phyloP scores from a whole-genome alignment of 192 early-diverging fungal species.

The Entomortierella parvispora region DNA sequence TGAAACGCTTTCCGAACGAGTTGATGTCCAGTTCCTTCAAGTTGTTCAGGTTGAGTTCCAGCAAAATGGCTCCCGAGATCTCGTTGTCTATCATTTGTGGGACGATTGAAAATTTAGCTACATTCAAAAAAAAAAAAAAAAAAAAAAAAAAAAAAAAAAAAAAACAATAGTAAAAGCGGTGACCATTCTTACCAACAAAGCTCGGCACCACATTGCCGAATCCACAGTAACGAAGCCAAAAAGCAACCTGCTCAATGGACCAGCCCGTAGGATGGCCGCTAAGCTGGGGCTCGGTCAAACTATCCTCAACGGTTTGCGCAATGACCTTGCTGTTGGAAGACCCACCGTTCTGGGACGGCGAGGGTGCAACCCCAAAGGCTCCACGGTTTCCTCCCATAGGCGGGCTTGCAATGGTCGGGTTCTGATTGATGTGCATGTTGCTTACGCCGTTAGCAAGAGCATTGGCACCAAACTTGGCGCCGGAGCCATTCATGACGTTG shows the following conservation, averaged over 20 bases:
- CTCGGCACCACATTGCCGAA: slow-evolving; percentile 51
- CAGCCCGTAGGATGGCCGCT: slow-evolving; percentile 54
- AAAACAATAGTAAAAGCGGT: too few species aligned
- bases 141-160: too few species aligned
- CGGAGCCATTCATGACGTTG: background rate
- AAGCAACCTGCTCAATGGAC: slow-evolving; percentile 62
- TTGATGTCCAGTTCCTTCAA: slow-evolving; percentile 72
- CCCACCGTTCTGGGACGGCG: background rate
- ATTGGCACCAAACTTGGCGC: background rate
- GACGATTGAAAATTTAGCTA: too few species aligned
- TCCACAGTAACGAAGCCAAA: slow-evolving; percentile 64
- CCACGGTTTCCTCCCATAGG: background rate
- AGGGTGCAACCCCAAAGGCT: background rate
- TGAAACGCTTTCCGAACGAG: slow-evolving; percentile 68
- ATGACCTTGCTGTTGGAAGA: slow-evolving; percentile 24
- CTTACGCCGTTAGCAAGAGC: slow-evolving; percentile 11
- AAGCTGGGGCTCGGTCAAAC: slow-evolving; percentile 23
- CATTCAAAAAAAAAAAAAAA: too few species aligned
- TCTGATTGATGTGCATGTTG: slow-evolving; percentile 21
- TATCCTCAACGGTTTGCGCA: slow-evolving; percentile 23
- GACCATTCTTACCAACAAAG: slow-evolving; percentile 65
- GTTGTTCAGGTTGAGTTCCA: slow-evolving; percentile 66
- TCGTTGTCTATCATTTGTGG: slow-evolving; percentile 70
- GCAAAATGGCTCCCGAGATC: slow-evolving; percentile 67
- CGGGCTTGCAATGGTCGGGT: slow-evolving; percentile 20